Evolutionary conservation across 164 flowering plant genomes (phyloP).

Genomic region (Malania oleifera): DNA sequence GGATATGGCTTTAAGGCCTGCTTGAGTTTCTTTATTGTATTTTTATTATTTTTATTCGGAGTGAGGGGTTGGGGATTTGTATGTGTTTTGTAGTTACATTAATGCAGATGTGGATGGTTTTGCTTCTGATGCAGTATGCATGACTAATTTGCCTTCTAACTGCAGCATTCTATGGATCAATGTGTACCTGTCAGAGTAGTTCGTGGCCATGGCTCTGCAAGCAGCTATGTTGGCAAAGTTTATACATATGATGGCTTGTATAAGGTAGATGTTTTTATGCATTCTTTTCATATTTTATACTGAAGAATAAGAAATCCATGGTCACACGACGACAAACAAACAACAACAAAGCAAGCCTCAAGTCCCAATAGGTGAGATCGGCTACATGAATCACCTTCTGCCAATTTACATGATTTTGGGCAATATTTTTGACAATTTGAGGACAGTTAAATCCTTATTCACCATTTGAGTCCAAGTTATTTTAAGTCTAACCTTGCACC

Average conservation of each 20-base stretch:
- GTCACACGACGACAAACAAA: too few relatives aligned
- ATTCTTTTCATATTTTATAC: background rate
- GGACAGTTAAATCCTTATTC: too few relatives aligned
- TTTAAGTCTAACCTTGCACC: too few relatives aligned
- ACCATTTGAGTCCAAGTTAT: too few relatives aligned
- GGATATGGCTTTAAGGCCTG: background rate
- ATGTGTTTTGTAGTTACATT: background rate
- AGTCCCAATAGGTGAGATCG: too few relatives aligned
- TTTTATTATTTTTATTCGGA: too few relatives aligned
- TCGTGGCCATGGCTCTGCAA: slow-evolving; percentile 63
- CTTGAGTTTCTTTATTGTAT: background rate
- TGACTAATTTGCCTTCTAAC: background rate
- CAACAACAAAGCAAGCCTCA: too few relatives aligned
- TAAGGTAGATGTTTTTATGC: slow-evolving; percentile 36
- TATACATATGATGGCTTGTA: slow-evolving; percentile 96
- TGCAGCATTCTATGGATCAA: slow-evolving; percentile 72
- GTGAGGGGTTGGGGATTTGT: too few relatives aligned
- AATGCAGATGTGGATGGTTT: background rate
- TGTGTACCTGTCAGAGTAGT: slow-evolving; percentile 72
- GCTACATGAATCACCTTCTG: too few relatives aligned
- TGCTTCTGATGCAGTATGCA: background rate
- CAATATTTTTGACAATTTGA: too few relatives aligned
- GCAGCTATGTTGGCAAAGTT: slow-evolving; percentile 71
- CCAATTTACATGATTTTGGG: too few relatives aligned
- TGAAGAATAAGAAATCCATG: too few relatives aligned